These are phyloP conservation scores for Aspergillus latus DNA, from an alignment of 2,329 filamentous ascomycete genomes.

Conservation along the genomic window DNA sequence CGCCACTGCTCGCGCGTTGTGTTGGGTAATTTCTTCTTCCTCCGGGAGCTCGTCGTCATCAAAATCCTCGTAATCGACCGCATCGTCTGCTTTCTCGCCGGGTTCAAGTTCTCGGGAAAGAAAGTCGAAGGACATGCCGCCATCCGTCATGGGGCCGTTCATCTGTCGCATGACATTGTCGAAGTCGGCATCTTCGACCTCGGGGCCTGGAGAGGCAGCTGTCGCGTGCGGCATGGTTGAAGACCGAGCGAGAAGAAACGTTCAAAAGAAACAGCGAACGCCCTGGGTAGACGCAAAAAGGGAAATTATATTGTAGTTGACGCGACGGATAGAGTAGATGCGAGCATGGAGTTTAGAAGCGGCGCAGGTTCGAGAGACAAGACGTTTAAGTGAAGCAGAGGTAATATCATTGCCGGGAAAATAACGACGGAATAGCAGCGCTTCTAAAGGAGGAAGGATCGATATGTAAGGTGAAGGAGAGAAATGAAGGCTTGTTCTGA, in stretches of 20 bases:
- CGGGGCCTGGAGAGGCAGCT: constrained; percentile 22
- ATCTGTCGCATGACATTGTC: constrained; percentile 44
- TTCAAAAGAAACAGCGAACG: not conserved
- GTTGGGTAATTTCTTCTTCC: constrained; percentile 36
- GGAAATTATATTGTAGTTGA: not conserved
- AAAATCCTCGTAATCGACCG: constrained; percentile 86
- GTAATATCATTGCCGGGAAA: not conserved
- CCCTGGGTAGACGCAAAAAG: not conserved
- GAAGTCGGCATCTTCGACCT: constrained; percentile 40
- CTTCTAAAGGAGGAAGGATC: not conserved
- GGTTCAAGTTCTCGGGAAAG: constrained; percentile 42
- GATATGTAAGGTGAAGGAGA: not conserved
- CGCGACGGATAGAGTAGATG: not conserved
- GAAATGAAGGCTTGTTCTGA: not conserved
- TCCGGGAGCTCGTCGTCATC: constrained; percentile 88
- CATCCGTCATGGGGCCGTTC: constrained; percentile 37
- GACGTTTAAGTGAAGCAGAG: not conserved
- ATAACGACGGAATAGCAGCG: not conserved
- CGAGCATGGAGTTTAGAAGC: constrained; percentile 3
- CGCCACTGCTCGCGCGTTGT: constrained; percentile 15
- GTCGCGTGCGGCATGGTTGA: constrained; percentile 43
- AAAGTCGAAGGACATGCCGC: constrained; percentile 41
- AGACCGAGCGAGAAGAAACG: not conserved
- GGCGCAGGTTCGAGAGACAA: not conserved
- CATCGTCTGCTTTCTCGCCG: constrained; percentile 85